A percentile compares a stretch with the other conserved stretches of the same genome.
These are phyloP conservation scores for Fusarium caatingaense DNA, from an alignment of 2,329 filamentous ascomycete species.

Conservation along the genomic window DNA sequence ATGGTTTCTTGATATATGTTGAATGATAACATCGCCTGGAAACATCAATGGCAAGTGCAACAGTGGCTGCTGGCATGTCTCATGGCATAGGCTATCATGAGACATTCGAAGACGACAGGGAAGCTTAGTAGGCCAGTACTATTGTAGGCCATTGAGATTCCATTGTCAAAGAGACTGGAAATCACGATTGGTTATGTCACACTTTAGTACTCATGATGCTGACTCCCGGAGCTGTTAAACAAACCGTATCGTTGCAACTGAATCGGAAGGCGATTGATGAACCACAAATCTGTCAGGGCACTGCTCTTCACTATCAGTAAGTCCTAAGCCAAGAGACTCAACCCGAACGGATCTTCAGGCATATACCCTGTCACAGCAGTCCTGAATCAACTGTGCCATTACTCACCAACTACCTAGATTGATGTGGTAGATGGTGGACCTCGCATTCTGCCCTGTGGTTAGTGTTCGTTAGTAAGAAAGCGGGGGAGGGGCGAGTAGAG, in stretches of 20 bases:
- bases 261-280: not conserved
- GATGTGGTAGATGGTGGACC: constrained; percentile 38
- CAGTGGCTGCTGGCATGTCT: constrained; percentile 9
- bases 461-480: constrained; percentile 29
- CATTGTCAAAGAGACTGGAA: not conserved
- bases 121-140: not conserved
- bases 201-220: not conserved
- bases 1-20: not conserved
- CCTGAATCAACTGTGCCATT: constrained; percentile 9
- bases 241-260: not conserved
- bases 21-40: not conserved
- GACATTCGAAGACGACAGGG: constrained; percentile 14
- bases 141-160: not conserved
- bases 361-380: constrained; percentile 32
- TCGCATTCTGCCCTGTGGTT: constrained; percentile 25
- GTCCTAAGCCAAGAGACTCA: constrained; percentile 7
- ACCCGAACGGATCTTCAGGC: constrained; percentile 3
- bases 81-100: constrained; percentile 15
- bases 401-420: constrained; percentile 16
- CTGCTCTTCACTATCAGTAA: not conserved
- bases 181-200: not conserved
- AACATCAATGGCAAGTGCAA: constrained; percentile 2
- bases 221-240: not conserved
- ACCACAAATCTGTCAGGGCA: not conserved
- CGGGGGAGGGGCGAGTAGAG: constrained; percentile 40